A percentile compares a stretch with the other conserved stretches of the same genome.
phyloP scores from a whole-genome alignment of 257 asterid genomes.

The Echites panduratus region DNA sequence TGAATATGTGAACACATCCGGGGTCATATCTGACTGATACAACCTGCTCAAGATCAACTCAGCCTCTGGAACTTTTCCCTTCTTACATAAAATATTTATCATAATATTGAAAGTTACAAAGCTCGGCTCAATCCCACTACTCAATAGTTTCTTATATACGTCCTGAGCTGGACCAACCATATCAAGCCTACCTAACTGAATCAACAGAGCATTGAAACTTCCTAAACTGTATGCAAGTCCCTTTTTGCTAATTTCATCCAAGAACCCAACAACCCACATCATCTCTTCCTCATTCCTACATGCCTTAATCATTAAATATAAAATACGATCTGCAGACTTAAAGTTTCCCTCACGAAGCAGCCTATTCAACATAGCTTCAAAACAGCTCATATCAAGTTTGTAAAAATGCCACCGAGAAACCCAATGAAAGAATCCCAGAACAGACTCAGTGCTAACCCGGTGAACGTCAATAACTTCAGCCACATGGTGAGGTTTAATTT shows the following conservation, averaged over 20 bases:
- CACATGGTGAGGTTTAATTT: constrained; percentile 58
- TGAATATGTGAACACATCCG: constrained; percentile 81
- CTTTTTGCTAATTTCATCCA: constrained; percentile 39
- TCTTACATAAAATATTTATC: constrained; percentile 78
- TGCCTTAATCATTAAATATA: constrained; percentile 70
- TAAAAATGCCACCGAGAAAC: constrained; percentile 67
- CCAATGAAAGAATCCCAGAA: constrained; percentile 68
- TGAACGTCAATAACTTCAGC: constrained; percentile 42
- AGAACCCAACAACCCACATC: constrained; percentile 44
- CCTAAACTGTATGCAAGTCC: constrained; percentile 51
- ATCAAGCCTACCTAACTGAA: constrained; percentile 68
- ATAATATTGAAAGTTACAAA: constrained; percentile 70
- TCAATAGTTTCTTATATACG: constrained; percentile 41
- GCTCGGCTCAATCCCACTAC: constrained; percentile 55
- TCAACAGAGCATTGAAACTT: constrained; percentile 76
- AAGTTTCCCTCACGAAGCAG: constrained; percentile 50
- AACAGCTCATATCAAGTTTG: constrained; percentile 76
- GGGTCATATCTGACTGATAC: constrained; percentile 45
- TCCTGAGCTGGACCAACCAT: constrained; percentile 59
- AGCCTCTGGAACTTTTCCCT: constrained; percentile 71
- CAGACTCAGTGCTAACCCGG: constrained; percentile 37
- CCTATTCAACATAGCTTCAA: constrained; percentile 65
- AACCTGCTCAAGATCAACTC: constrained; percentile 52
- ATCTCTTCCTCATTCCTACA: constrained; percentile 54
- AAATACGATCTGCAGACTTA: constrained; percentile 67